Evolutionary conservation across 176 grass and related monocot genomes (phyloP).

Genomic region (Ampelocalamus luodianensis): DNA sequence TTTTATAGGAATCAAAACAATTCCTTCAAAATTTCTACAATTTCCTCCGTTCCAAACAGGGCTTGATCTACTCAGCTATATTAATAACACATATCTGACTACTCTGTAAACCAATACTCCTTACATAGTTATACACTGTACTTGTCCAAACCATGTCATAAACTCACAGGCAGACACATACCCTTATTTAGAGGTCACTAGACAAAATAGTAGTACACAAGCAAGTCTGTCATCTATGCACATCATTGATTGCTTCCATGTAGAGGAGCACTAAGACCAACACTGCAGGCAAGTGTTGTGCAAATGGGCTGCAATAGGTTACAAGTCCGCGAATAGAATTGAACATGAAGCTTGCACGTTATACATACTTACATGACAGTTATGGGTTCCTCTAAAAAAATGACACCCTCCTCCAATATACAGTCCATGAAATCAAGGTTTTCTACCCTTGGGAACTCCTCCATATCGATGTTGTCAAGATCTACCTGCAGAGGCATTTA

Average conservation of each 20-base stretch:
- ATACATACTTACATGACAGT: background rate
- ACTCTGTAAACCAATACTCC: too few relatives aligned
- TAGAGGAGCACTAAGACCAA: background rate
- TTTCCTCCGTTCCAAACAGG: too few relatives aligned
- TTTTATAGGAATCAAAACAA: too few relatives aligned
- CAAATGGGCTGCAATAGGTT: background rate
- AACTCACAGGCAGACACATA: too few relatives aligned
- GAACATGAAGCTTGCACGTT: background rate
- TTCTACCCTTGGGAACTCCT: conserved; percentile 64
- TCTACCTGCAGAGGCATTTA: conserved; percentile 66
- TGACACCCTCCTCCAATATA: conserved; percentile 85
- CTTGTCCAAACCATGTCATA: too few relatives aligned
- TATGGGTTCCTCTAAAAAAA: background rate
- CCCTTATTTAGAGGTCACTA: background rate
- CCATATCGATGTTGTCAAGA: conserved; percentile 69
- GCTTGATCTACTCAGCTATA: too few relatives aligned
- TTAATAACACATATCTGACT: too few relatives aligned
- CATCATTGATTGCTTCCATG: background rate
- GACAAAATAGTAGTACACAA: background rate
- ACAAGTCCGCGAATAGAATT: background rate
- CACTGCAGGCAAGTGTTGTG: background rate
- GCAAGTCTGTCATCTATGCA: background rate
- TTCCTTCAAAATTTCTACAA: too few relatives aligned
- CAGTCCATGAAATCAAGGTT: conserved; percentile 81
- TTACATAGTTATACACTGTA: too few relatives aligned